phyloP scores from a whole-genome alignment of 768 basidiomycete species.

The Lactarius hengduanensis region DNA sequence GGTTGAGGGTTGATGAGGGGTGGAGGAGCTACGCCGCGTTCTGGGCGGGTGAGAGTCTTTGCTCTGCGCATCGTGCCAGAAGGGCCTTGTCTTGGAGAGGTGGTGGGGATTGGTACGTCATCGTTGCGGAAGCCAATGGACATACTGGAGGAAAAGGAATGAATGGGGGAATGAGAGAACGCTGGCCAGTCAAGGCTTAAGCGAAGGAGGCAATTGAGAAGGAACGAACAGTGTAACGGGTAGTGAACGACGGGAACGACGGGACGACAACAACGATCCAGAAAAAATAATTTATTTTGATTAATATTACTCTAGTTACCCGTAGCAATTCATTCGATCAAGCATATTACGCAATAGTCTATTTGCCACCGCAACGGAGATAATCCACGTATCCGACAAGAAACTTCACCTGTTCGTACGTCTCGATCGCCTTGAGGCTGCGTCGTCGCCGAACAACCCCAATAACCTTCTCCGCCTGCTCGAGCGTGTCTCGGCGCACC shows the following conservation, averaged over 20 bases:
- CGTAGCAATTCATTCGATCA: not conserved
- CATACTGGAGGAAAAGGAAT: constrained; percentile 24
- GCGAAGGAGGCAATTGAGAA: constrained; percentile 11
- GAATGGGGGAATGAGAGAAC: constrained; percentile 12
- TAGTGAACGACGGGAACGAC: not conserved
- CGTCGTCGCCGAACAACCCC: constrained; percentile 68
- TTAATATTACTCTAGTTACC: not conserved
- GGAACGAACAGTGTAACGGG: not conserved
- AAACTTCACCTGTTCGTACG: constrained; percentile 88
- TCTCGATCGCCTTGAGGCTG: constrained; percentile 90
- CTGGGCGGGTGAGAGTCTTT: constrained; percentile 96
- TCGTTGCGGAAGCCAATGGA: constrained; percentile 16
- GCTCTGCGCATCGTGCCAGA: constrained; percentile 72
- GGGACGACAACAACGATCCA: not conserved
- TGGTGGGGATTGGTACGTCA: constrained; percentile 29
- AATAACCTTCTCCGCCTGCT: constrained; percentile 72
- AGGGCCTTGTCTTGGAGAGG: constrained; percentile 32
- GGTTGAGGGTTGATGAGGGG: constrained; percentile 88
- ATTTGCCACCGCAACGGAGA: constrained; percentile 38
- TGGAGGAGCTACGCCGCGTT: constrained; percentile 89
- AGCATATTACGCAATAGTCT: constrained; percentile 16
- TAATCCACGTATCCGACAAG: constrained; percentile 73
- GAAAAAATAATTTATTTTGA: not conserved
- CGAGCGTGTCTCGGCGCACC: constrained; percentile 50
- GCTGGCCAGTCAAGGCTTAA: constrained; percentile 25